Conservation (phyloP, 441 rosid species). For the Rhodomyrtus psidioides region DNA sequence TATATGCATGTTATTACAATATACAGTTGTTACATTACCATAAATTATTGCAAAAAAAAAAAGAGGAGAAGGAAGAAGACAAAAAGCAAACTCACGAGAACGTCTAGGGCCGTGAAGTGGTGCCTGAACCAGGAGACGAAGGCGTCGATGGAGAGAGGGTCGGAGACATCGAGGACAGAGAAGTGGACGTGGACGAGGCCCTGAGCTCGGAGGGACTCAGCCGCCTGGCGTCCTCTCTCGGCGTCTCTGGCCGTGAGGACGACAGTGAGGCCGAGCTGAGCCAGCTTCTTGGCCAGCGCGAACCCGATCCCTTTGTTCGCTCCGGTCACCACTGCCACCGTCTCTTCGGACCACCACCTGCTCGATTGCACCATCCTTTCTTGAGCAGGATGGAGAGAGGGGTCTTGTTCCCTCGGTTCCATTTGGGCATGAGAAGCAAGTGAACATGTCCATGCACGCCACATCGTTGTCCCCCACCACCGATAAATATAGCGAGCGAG, state of each 20-base stretch:
- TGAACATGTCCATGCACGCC: neutral
- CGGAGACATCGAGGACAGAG: conserved; percentile 50
- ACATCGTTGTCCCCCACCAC: neutral
- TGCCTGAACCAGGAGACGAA: conserved; percentile 41
- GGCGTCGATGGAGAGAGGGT: conserved; percentile 38
- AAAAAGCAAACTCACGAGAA: conserved; percentile 48
- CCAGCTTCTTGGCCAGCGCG: conserved; percentile 55
- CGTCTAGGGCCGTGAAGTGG: conserved; percentile 39
- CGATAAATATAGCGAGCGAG: neutral
- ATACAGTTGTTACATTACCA: neutral
- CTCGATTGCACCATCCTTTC: neutral
- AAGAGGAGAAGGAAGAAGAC: neutral
- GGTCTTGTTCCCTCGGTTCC: neutral
- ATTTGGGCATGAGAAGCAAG: neutral
- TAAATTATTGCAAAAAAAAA: neutral
- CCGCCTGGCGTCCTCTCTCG: conserved; percentile 42
- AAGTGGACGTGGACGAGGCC: conserved; percentile 34
- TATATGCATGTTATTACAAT: neutral
- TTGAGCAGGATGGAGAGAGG: neutral
- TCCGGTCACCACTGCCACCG: conserved; percentile 74
- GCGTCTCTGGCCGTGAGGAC: conserved; percentile 63
- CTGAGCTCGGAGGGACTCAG: conserved; percentile 24
- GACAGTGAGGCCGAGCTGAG: conserved; percentile 54
- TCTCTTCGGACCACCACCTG: conserved; percentile 76
- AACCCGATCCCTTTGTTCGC: conserved; percentile 82